Base-by-base conservation (phyloP, 768 basidiomycete species). In the Baorangia bicolor region DNA sequence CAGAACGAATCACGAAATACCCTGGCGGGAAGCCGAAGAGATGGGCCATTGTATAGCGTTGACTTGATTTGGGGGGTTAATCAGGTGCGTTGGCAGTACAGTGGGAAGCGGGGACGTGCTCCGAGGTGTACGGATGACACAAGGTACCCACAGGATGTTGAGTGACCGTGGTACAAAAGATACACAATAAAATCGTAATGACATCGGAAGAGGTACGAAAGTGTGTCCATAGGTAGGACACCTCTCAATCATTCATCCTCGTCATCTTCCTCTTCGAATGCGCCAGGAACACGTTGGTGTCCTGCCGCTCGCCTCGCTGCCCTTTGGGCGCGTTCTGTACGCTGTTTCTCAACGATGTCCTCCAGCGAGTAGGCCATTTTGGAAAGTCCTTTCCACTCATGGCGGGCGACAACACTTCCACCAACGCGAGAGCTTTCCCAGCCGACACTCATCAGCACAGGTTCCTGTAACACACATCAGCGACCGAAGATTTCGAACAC, bases 371-470 rank as follows among this genome's bases (percentile, higher is more conserved):
- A 77, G 0, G 72, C 70, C 75, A 84, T 81, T 72, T 93, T 95
- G 1, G 82, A 81, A 51, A 95, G 74, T 7, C 95, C 94, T 73
- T 95, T 97, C 92, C 94, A 99, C 73, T 98, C 92, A 63, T 99
- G 97, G 61, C 90, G 80, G 6, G 95, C 96, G 23, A 99, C 82
- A 40, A 85, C 80, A 35, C 92, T 94, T 13, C 87, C 85, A 20
- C 79, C 81, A 31, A 56, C 53, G 6, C 78, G 73, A 28, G 76
- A 75, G 37, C 75, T 79, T 40, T 88, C 86, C 96, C 97, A 98
- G 4, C 85, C 94, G 7, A 90, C 92, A 59, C 90, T 94, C 86
- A 99, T 89, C 44, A 99, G 68, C 21, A 89, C 86, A 37, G 96
- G 94, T 78, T 95, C 88, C 84, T 90, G 68, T 16, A 40, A 35